These are phyloP conservation scores for Phaeolepiota aurea DNA, from an alignment of 768 basidiomycete genomes.

Conservation along the genomic window DNA sequence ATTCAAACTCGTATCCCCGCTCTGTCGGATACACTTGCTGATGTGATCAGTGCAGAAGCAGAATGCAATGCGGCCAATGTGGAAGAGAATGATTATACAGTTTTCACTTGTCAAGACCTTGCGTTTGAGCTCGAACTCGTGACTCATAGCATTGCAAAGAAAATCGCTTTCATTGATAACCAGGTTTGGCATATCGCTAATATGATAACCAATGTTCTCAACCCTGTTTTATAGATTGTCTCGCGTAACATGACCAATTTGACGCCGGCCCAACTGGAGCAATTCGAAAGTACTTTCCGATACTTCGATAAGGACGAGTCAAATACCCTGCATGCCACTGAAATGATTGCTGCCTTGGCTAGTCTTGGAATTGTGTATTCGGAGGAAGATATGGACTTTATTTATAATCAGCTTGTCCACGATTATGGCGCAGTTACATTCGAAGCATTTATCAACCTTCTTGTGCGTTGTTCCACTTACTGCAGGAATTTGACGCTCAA, in stretches of 20 bases:
- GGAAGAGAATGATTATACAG: constrained; percentile 94
- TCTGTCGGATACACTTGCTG: constrained; percentile 46
- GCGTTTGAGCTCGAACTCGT: constrained; percentile 84
- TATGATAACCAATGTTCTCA: constrained; percentile 3
- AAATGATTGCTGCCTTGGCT: constrained; percentile 91
- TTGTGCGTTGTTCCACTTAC: constrained; percentile 45
- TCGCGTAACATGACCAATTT: constrained; percentile 91
- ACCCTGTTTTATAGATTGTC: constrained; percentile 55
- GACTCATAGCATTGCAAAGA: constrained; percentile 73
- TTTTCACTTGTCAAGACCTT: constrained; percentile 83
- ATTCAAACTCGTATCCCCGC: constrained; percentile 64
- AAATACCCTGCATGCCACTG: constrained; percentile 76
- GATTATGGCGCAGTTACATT: constrained; percentile 88
- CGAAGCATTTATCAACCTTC: constrained; percentile 89
- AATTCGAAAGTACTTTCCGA: constrained; percentile 95
- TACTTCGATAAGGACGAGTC: constrained; percentile 94
- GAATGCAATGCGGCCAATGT: constrained; percentile 84
- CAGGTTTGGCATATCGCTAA: constrained; percentile 45
- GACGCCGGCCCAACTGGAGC: constrained; percentile 91
- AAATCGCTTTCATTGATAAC: constrained; percentile 95
- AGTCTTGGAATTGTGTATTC: constrained; percentile 92
- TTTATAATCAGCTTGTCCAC: constrained; percentile 70
- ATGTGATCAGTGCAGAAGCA: constrained; percentile 57
- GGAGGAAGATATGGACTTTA: constrained; percentile 80
- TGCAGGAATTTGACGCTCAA: too few relatives aligned